Conservation (phyloP, 1,139 yeast genomes). For the Zygotorulaspora mrakii region DNA sequence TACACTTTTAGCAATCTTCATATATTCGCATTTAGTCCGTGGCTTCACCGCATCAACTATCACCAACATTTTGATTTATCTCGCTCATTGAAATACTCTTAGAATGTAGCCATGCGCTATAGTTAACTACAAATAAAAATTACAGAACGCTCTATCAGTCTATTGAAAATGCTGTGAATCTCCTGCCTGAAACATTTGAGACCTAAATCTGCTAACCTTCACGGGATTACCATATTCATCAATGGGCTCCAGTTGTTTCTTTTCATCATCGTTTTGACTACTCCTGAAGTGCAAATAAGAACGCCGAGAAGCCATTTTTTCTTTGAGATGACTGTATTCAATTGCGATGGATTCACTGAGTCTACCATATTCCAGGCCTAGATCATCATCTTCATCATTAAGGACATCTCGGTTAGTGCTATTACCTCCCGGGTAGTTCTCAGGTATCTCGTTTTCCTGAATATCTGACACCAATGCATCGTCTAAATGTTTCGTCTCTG, state of each 20-base stretch:
- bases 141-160: too few species aligned
- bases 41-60: too few species aligned
- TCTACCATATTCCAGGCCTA: conserved; percentile 38
- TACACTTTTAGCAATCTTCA: too few species aligned
- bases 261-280: conserved; percentile 45
- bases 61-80: too few species aligned
- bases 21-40: too few species aligned
- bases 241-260: conserved; percentile 63
- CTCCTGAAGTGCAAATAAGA: neutral
- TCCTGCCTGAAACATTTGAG: conserved; percentile 44
- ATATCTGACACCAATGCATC: conserved; percentile 37
- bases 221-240: conserved; percentile 61
- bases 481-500: conserved; percentile 23
- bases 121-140: too few species aligned
- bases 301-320: conserved; percentile 24
- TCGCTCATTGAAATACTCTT: too few species aligned
- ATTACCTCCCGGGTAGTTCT: conserved; percentile 32
- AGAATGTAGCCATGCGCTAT: too few species aligned
- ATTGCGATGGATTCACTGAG: conserved; percentile 46
- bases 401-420: conserved; percentile 29
- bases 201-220: conserved; percentile 63
- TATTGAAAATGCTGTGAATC: neutral
- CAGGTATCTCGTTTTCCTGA: conserved; percentile 42
- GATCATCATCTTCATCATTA: conserved; percentile 35
- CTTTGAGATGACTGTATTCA: conserved; percentile 58